Evolutionary conservation across 768 basidiomycete genomes (phyloP).

Genomic region (Pilatotrama ljubarskyi): DNA sequence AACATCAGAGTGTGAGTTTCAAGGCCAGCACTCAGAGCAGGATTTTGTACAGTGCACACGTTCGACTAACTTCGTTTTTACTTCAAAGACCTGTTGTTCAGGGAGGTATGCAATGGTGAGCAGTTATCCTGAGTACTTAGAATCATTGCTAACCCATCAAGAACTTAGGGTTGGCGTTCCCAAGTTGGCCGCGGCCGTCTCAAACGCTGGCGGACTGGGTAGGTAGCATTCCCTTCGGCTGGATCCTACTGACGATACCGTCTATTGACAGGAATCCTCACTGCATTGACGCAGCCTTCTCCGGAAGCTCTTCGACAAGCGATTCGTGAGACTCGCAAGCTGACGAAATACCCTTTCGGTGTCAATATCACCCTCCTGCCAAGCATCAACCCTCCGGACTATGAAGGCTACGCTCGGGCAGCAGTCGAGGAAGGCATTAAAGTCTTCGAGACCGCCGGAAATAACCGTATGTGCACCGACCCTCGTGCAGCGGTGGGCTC

Average conservation of each 20-base stretch:
- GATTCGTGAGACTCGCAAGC: constrained; percentile 72
- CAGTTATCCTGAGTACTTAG: too few species aligned
- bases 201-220: constrained; percentile 83
- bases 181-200: constrained; percentile 70
- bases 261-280: constrained; percentile 64
- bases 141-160: too few species aligned
- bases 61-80: constrained; percentile 16
- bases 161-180: constrained; percentile 82
- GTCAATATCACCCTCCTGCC: constrained; percentile 89
- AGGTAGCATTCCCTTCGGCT: constrained; percentile 19
- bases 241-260: not conserved
- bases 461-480: constrained; percentile 61
- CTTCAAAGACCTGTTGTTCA: constrained; percentile 72
- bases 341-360: constrained; percentile 77
- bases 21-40: not conserved
- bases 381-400: constrained; percentile 87
- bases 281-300: constrained; percentile 84
- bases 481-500: not conserved
- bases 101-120: constrained; percentile 89
- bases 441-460: constrained; percentile 93
- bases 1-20: constrained; percentile 60
- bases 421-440: constrained; percentile 86
- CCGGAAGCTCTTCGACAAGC: constrained; percentile 80
- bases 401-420: constrained; percentile 77
- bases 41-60: too few species aligned